A percentile compares a stretch with the other conserved stretches of the same genome.
phyloP scores from a whole-genome alignment of 2,329 filamentous ascomycete species.

The Alternaria brassicicola region DNA sequence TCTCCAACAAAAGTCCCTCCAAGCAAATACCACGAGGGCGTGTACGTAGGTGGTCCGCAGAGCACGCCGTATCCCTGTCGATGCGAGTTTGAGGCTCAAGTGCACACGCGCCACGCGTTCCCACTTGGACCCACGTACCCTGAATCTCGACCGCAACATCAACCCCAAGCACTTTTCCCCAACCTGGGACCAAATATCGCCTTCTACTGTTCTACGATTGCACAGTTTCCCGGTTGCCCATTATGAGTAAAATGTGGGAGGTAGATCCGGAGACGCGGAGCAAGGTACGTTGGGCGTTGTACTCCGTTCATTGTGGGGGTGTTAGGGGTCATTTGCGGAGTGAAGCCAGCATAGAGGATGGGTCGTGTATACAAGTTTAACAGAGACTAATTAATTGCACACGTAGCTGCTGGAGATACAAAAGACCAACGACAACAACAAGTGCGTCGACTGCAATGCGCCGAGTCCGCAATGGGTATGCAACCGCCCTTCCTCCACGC shows the following conservation, averaged over 20 bases:
- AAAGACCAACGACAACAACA: constrained; percentile 85
- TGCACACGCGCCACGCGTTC: constrained; percentile 23
- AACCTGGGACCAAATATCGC: neutral
- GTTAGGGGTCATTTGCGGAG: constrained; percentile 12
- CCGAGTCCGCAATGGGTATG: constrained; percentile 96
- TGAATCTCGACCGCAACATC: constrained; percentile 22
- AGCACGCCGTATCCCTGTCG: neutral
- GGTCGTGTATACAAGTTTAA: neutral
- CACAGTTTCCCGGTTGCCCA: constrained; percentile 17
- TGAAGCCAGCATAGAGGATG: neutral
- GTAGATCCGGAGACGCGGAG: constrained; percentile 96
- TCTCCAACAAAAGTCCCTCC: no score
- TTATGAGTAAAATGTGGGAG: constrained; percentile 87
- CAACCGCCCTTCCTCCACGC: constrained; percentile 11
- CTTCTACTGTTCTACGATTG: neutral
- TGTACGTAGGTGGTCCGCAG: neutral
- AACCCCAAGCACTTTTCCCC: constrained; percentile 2
- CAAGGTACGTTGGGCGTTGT: constrained; percentile 67
- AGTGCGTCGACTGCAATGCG: constrained; percentile 93
- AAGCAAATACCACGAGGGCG: neutral
- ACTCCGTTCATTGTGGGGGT: constrained; percentile 9
- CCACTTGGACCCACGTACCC: constrained; percentile 20
- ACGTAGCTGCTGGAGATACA: constrained; percentile 84
- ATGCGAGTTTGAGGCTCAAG: constrained; percentile 22
- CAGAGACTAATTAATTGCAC: constrained; percentile 22